A percentile compares a stretch with the other conserved stretches of the same genome.
Conservation (phyloP, 2,329 filamentous ascomycete species). For the Trichophyton schoenleinii region DNA sequence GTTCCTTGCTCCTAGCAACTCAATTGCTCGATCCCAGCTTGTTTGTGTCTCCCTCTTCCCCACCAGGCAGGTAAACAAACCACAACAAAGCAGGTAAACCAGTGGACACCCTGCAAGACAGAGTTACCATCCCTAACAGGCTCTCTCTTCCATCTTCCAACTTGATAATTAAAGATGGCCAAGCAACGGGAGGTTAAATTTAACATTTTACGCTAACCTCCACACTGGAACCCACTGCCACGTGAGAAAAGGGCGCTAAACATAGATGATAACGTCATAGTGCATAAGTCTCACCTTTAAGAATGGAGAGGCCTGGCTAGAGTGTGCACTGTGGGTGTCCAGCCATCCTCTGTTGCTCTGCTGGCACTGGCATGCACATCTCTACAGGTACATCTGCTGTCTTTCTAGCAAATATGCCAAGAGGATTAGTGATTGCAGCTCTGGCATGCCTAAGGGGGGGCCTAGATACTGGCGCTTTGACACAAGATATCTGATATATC, state of each 20-base stretch:
- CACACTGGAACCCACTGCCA: not conserved
- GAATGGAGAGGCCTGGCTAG: not conserved
- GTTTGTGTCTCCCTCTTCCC: too few relatives aligned
- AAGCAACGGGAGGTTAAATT: conserved; percentile 4
- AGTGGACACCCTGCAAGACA: not conserved
- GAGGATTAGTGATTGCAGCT: not conserved
- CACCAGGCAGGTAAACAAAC: not conserved
- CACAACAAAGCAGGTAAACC: not conserved
- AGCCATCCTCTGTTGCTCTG: not conserved
- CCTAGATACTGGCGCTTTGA: not conserved
- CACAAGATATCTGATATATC: not conserved
- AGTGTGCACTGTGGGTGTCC: not conserved
- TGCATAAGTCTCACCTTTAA: not conserved
- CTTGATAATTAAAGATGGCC: not conserved
- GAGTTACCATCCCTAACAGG: not conserved
- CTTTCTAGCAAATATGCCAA: not conserved
- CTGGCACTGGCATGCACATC: not conserved
- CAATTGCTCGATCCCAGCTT: not conserved
- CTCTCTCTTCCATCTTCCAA: not conserved
- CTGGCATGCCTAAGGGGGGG: not conserved
- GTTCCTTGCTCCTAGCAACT: not conserved
- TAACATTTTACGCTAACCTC: conserved; percentile 1
- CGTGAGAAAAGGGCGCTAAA: not conserved
- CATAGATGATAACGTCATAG: not conserved
- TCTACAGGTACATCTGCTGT: not conserved